Conservation (phyloP, 768 basidiomycete species). For the Russula abietina region DNA sequence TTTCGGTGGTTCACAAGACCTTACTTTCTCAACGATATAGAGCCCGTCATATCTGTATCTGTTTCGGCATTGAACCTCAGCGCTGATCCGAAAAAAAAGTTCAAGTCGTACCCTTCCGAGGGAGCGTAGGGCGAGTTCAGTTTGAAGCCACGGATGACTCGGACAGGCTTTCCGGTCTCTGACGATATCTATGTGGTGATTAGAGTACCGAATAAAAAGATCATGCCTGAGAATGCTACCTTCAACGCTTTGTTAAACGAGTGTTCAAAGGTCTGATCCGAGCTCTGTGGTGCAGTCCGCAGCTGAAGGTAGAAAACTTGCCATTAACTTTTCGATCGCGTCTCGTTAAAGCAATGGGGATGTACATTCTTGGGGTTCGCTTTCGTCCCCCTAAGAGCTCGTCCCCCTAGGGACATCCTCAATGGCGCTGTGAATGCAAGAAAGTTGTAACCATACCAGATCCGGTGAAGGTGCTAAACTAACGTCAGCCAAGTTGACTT, state of each 20-base stretch:
- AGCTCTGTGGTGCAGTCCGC: constrained; percentile 83
- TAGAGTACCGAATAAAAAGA: neutral
- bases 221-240: constrained; percentile 31
- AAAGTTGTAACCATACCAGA: constrained; percentile 42
- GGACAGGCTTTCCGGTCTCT: constrained; percentile 76
- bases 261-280: constrained; percentile 76
- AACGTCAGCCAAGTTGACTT: neutral
- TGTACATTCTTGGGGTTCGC: constrained; percentile 75
- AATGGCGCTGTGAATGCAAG: neutral
- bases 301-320: constrained; percentile 42
- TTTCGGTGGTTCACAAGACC: constrained; percentile 8
- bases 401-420: constrained; percentile 49
- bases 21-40: constrained; percentile 69
- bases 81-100: neutral
- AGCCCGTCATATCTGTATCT: constrained; percentile 91
- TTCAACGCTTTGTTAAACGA: constrained; percentile 62
- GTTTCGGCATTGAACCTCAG: neutral
- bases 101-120: constrained; percentile 53
- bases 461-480: constrained; percentile 68
- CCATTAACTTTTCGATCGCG: neutral
- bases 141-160: constrained; percentile 86
- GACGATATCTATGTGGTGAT: constrained; percentile 49
- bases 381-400: constrained; percentile 83
- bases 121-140: constrained; percentile 69
- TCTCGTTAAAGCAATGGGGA: neutral